Evolutionary conservation across 2,329 filamentous ascomycete genomes (phyloP), one percentile per base, ranked within the genome.

Genomic region (Fusarium falciforme): DNA sequence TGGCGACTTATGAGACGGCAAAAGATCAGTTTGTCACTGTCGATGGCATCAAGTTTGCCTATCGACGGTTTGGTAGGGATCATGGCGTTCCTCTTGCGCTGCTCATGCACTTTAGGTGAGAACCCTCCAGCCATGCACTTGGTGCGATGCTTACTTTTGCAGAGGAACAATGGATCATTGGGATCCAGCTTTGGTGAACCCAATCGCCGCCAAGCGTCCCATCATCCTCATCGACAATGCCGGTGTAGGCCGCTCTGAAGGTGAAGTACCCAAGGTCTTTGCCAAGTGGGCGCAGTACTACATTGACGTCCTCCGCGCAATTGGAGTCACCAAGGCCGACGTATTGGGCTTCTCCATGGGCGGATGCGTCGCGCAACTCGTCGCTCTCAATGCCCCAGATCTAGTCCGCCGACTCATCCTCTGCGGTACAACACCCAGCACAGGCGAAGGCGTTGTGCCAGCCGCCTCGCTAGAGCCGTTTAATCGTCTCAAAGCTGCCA

Each of bases 271-370:
- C 8, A 77, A 77, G 66, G 79, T 73, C 6, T 76, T 80, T 44
- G 59, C 71, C 11, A 70, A 55, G n/a, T 83, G 80, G 80, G 81
- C 81, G 12, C 70, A 75, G 61, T 72, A 82, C 64, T 83, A 82
- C 74, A 72, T 81, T 33, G 77, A 82, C n/a, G 81, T 83, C 17
- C 80, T 84, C 29, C 66, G 69, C 33, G 81, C 79, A 4, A 83
- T 85, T 69, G 83, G 83, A 7, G 71, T 86, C n/a, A 35, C 64
- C 0, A 74, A 83, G 59, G 79, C 84, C 55, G 86, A 89, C 66
- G 71, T 89, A 9, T 65, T 88, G 44, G 87, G 87, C 2, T 89
- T 86, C 76, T 87, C 84, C 11, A 86, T 89, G 82, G 86, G 87
- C 16, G 87, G 86, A 1, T 82, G 80, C 35, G 82, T 82, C 6